Conservation (phyloP, 2,329 filamentous ascomycete genomes). For the Berkeleyomyces rouxiae region DNA sequence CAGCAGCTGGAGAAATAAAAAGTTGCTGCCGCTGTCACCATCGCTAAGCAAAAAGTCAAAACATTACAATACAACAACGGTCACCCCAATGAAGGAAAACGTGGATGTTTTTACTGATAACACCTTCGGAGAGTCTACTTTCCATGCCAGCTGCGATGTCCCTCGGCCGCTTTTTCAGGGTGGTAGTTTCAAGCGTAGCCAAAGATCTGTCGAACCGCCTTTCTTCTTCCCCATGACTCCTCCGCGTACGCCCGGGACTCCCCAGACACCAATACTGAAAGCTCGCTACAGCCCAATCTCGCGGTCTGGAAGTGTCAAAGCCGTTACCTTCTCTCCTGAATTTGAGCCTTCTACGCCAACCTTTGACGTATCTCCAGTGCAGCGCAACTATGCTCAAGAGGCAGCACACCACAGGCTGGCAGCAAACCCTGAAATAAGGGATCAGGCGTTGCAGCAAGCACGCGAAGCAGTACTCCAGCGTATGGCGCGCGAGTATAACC, state of each 20-base stretch:
- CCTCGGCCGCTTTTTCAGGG: neutral
- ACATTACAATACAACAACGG: neutral
- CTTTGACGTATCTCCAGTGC: conserved; percentile 37
- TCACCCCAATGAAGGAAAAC: neutral
- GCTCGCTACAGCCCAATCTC: neutral
- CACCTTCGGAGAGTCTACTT: neutral
- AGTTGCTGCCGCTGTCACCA: conserved; percentile 21
- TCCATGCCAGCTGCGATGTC: neutral
- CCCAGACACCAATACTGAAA: neutral
- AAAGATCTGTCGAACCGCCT: neutral
- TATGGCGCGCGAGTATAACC: conserved; percentile 33
- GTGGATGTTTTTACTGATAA: neutral
- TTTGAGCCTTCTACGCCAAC: conserved; percentile 16
- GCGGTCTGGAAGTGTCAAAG: neutral
- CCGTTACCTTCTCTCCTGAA: neutral
- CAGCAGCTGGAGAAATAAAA: conserved; percentile 33
- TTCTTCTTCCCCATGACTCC: conserved; percentile 1
- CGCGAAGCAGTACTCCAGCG: conserved; percentile 44
- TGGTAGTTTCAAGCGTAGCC: neutral
- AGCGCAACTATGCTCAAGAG: conserved; percentile 41
- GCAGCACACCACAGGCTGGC: conserved; percentile 38
- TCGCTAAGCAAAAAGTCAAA: conserved; percentile 16
- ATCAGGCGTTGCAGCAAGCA: conserved; percentile 38
- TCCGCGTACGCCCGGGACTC: neutral
- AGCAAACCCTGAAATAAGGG: conserved; percentile 38